A percentile compares a stretch with the other conserved stretches of the same genome.
phyloP scores from a whole-genome alignment of 768 basidiomycete species.

The Pholiota microspora region DNA sequence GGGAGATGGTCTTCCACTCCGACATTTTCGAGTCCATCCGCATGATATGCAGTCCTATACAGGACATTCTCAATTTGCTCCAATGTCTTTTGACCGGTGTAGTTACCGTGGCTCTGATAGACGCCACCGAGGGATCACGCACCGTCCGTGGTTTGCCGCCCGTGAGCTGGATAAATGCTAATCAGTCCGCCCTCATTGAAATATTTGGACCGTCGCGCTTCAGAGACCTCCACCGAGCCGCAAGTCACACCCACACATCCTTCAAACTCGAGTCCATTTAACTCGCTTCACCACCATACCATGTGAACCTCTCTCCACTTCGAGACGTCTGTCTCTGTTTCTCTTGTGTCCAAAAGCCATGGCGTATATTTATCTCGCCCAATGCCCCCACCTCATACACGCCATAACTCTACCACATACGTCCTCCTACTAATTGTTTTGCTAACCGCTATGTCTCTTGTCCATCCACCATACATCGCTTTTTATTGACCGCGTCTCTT shows the following conservation, averaged over 20 bases:
- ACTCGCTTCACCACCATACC: neutral
- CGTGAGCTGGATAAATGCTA: conserved; percentile 70
- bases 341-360: neutral
- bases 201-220: conserved; percentile 75
- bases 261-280: conserved; percentile 69
- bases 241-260: conserved; percentile 65
- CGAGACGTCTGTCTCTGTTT: neutral
- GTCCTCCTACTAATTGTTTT: conserved; percentile 29
- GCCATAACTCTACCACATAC: conserved; percentile 8
- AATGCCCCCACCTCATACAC: conserved; percentile 1
- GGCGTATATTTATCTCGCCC: conserved; percentile 1
- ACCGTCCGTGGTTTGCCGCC: conserved; percentile 79
- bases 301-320: neutral
- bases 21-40: conserved; percentile 72
- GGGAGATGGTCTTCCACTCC: conserved; percentile 88
- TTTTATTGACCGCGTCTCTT: conserved; percentile 23
- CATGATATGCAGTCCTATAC: conserved; percentile 65
- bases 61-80: conserved; percentile 64
- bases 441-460: conserved; percentile 32
- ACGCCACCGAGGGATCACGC: conserved; percentile 67
- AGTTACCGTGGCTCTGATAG: conserved; percentile 72
- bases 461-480: conserved; percentile 18
- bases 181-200: conserved; percentile 65
- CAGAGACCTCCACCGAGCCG: conserved; percentile 69
- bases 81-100: conserved; percentile 75